Percentiles rank a stretch among this genome's conserved stretches.
Evolutionary conservation across 768 basidiomycete genomes (phyloP).

Genomic region (Pholiota molesta): DNA sequence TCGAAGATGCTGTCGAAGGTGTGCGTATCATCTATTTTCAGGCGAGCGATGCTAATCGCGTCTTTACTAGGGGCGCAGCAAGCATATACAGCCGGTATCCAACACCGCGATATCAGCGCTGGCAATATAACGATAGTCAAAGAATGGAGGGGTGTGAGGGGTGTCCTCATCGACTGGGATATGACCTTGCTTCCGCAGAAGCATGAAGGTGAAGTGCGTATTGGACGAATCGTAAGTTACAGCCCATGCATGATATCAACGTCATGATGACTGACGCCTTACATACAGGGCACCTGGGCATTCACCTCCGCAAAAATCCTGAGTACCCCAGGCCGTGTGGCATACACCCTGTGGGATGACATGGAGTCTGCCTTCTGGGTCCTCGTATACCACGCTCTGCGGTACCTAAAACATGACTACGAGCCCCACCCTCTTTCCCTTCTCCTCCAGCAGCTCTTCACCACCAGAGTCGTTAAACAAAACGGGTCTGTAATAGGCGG

Average conservation of each 20-base stretch:
- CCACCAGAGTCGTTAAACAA: too few species aligned
- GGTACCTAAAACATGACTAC: background rate
- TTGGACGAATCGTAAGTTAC: background rate
- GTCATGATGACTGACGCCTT: background rate
- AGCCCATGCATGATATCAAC: background rate
- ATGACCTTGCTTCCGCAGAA: background rate
- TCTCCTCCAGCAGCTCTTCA: background rate
- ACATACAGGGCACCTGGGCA: background rate
- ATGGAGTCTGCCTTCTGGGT: background rate
- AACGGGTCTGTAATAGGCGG: background rate
- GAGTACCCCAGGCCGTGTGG: background rate
- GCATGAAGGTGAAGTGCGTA: background rate
- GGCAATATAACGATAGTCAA: constrained; percentile 6
- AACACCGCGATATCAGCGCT: constrained; percentile 7
- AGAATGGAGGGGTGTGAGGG: background rate
- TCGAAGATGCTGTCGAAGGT: background rate
- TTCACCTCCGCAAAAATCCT: background rate
- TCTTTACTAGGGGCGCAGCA: background rate
- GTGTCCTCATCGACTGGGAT: background rate
- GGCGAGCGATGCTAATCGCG: background rate
- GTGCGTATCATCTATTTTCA: background rate
- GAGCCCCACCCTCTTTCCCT: background rate
- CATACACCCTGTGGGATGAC: background rate
- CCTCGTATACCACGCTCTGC: background rate
- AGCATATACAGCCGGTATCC: background rate